Percentiles rank a stretch among this genome's conserved stretches.
Evolutionary conservation across 2,329 filamentous ascomycete genomes (phyloP).

Genomic region (Grosmannia serpens): DNA sequence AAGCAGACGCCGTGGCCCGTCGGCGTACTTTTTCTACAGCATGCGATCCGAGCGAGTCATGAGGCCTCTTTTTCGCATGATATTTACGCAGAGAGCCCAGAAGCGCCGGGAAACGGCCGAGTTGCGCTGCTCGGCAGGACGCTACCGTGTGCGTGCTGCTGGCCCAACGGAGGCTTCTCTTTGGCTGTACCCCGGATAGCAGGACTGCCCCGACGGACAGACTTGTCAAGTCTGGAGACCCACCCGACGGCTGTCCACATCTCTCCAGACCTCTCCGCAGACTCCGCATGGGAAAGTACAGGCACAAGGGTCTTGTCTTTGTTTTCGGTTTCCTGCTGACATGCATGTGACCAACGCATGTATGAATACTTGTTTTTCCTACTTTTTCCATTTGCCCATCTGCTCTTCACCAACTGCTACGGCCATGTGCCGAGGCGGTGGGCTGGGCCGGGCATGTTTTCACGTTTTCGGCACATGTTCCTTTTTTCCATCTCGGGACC

Average conservation of each 20-base stretch:
- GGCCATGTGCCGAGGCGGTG: too few species aligned
- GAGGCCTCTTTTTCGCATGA: background rate
- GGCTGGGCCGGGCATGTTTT: too few species aligned
- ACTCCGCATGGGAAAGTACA: background rate
- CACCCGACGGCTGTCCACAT: background rate
- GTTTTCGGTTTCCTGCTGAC: background rate
- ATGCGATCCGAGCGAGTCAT: background rate
- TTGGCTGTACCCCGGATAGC: background rate
- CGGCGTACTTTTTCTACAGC: background rate
- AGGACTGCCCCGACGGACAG: background rate
- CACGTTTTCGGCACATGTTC: too few species aligned
- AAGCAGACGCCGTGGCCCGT: background rate
- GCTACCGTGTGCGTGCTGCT: background rate
- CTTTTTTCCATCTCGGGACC: too few species aligned
- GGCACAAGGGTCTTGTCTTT: background rate
- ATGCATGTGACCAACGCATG: too few species aligned
- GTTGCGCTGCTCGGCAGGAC: background rate
- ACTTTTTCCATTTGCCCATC: too few species aligned
- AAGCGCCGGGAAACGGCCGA: background rate
- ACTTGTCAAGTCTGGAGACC: background rate
- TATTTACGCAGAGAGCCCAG: background rate
- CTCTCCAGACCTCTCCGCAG: background rate
- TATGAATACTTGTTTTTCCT: too few species aligned
- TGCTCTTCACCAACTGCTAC: too few species aligned
- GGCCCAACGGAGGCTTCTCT: background rate